These are phyloP conservation scores for Trichoderma virens DNA, from an alignment of 495 filamentous ascomycete genomes.

Conservation along the genomic window DNA sequence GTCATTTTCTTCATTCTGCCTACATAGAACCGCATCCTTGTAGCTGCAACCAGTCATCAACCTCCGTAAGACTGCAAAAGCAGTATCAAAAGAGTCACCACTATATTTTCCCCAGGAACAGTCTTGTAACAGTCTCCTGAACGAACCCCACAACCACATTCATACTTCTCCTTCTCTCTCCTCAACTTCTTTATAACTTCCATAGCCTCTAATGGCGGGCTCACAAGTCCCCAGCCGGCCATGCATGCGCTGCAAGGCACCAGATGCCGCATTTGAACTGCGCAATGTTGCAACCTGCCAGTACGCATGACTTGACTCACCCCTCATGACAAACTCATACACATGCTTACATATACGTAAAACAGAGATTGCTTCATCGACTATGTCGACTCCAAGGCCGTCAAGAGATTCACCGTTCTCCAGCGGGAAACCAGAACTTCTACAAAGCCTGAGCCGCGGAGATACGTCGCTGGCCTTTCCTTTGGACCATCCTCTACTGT, in stretches of 20 bases:
- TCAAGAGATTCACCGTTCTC: slow-evolving; percentile 11
- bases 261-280: background rate
- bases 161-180: too few species aligned
- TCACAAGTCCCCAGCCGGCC: background rate
- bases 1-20: too few species aligned
- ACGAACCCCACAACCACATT: too few species aligned
- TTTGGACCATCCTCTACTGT: slow-evolving; percentile 75
- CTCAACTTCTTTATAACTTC: too few species aligned
- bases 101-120: background rate
- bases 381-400: slow-evolving; percentile 12
- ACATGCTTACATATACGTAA: slow-evolving; percentile 9
- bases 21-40: too few species aligned
- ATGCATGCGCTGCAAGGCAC: slow-evolving; percentile 10
- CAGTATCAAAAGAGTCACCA: too few species aligned
- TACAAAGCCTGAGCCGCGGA: slow-evolving; percentile 28
- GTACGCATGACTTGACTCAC: background rate
- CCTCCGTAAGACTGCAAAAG: too few species aligned
- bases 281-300: slow-evolving; percentile 2
- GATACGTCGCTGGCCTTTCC: slow-evolving; percentile 70
- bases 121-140: background rate
- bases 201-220: background rate
- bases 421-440: slow-evolving; percentile 28
- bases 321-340: background rate
- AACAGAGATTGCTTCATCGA: slow-evolving; percentile 13
- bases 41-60: too few species aligned